Evolutionary conservation across 805 yeast species (phyloP), one percentile per base, ranked within the genome.

Genomic region (Candida awuae): DNA sequence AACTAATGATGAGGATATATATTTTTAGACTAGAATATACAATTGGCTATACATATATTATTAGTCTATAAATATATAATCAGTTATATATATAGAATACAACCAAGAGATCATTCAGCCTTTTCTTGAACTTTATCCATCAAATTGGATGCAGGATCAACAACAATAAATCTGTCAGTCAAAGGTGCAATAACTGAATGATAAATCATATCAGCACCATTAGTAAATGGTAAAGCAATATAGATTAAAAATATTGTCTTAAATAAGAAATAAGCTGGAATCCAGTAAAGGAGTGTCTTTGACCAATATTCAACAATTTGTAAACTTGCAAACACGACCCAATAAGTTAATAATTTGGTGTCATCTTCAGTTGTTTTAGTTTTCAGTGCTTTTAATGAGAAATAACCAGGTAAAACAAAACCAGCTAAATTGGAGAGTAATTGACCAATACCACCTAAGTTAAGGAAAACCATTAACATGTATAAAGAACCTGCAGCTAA

Each of bases 241-340:
- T 85, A 92, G 42, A 88, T 68, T 65, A 92, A 80, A 64, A 84
- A 77, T 37, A 85, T 52, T 37, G 96, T 84, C 77, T 92, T 92
- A 70, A 92, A 71, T 56, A 92, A 76, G 77, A 88, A 92, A 73
- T 92, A 92, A 60, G 92, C 87, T 55, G 99, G 98, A 50, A 92
- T 66, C 94, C 96, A 85, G 73, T 87, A 87, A 43, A 90, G 71
- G 53, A 92, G 81, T 27, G 96, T 82, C 55, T 78, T 76, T 39
- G 95, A 80, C 97, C 97, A 92, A 73, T 86, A 92, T 68, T 92
- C 99, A 54, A 86, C 59, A 38, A 92, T 88, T 61, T 80, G 85
- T 67, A 92, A 75, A 53, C 80, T 78, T 13, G 96, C 95, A 59
- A 84, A 92, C n/a, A 92, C 95, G 42, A 92, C 96, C 98, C 98